Percentiles rank a stretch among this genome's conserved stretches.
phyloP scores from a whole-genome alignment of 2,329 filamentous ascomycete species.

The Aspergillus candidus region DNA sequence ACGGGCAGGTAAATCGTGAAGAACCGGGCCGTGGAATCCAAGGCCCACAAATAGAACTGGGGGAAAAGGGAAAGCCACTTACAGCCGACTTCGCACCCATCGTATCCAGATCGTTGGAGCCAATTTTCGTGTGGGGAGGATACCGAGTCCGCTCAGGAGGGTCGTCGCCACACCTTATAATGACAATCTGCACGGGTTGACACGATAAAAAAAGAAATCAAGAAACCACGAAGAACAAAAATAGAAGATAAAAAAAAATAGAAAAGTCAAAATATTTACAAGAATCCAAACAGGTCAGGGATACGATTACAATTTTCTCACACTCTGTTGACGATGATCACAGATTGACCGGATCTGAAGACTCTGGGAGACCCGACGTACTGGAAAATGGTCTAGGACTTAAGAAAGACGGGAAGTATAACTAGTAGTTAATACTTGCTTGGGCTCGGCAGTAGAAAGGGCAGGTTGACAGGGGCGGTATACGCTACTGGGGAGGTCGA shows the following conservation, averaged over 20 bases:
- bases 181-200: background rate
- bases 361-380: no score
- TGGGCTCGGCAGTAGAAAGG: background rate
- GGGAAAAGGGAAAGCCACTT: constrained; percentile 5
- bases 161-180: no score
- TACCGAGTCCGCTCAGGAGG: background rate
- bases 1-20: background rate
- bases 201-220: constrained; percentile 4
- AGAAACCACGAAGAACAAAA: constrained; percentile 1
- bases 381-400: no score
- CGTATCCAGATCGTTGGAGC: constrained; percentile 3
- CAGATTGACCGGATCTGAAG: no score
- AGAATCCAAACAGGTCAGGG: background rate
- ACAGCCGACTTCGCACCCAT: constrained; percentile 13
- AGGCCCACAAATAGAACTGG: background rate
- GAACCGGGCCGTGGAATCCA: background rate
- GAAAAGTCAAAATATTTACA: background rate
- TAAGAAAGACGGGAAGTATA: no score
- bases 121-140: constrained; percentile 8
- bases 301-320: background rate
- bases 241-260: background rate
- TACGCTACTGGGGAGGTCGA: constrained; percentile 6
- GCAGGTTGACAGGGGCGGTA: constrained; percentile 5
- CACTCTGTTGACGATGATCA: background rate
- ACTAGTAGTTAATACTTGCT: no score